Evolutionary conservation across 2,329 filamentous ascomycete species (phyloP), one percentile per base, ranked within the genome.

Genomic region (Fusarium fujikuroi): DNA sequence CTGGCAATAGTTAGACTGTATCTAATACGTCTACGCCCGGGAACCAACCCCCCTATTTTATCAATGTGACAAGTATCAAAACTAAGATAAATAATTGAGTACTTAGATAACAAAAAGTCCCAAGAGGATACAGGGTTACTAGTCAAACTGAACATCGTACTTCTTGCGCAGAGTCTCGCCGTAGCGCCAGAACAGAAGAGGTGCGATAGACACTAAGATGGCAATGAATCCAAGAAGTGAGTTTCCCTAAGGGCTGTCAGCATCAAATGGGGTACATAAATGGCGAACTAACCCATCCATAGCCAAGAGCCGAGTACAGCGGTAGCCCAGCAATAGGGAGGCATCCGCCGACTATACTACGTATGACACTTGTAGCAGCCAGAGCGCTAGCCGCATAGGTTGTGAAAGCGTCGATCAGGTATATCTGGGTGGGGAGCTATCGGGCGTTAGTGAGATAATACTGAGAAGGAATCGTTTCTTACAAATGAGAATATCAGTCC

Each of bases 401-500:
- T 2, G 65, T 59, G 40, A 64, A 70, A 1, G 66, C 53, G 3
- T 69, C 66, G 9, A 70, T 46, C 59, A 70, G 64, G 9, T 70
- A 69, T 42, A 59, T 69, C 25, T 69, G 66, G 7, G 65, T 69
- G 1, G 66, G 49, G 3, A 69, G 66, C 66, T 67, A 1, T 15
- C 19, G 19, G 2, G 4, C 3, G 9, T 18, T 8, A 25, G 37
- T 9, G 12, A 28, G 18, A 46, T 5, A 28, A 18, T 1, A 15
- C 0, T 15, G 12, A 15, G 21, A 23, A 10, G 25, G 0, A 15
- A 15, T 28, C 2, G 12, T 21, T 21, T 21, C 23, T 40, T 32
- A 67, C 63, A 62, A 69, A 69, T 3, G 63, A 69, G 43, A 69
- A 67, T 28, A 69, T 69, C 3, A 62, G 36, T 3, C 66, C 66